Evolutionary conservation across 2,329 filamentous ascomycete genomes (phyloP), one percentile per base, ranked within the genome.

Genomic region (Diaporthe capsici): DNA sequence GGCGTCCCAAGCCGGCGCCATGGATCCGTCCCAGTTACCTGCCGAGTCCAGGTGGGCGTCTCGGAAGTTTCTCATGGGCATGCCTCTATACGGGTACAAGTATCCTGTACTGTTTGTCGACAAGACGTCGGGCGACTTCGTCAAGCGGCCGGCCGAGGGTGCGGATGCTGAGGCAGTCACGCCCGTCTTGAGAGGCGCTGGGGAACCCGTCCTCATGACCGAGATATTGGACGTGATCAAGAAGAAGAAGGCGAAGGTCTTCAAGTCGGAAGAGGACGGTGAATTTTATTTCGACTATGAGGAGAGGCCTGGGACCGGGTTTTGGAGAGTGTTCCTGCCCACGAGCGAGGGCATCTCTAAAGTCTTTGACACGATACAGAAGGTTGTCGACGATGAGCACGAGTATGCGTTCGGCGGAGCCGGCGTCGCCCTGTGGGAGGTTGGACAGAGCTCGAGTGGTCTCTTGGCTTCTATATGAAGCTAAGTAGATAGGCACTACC

Each of bases 81-180:
- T 76, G 12, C 78, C 78, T 2, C 73, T 79, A 1, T 79, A 79
- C 34, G 78, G 78, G n/a, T 79, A 79, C 71, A 79, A 61, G 20
- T 79, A 79, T 37, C 78, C 78, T 2, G 72, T 79, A 15, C 7
- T 76, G 5, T 76, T 68, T 12, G 72, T 67, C 13, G 68, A 76
- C 70, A 72, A 53, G 61, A 37, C 6, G 28, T 63, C 60, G 55
- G 75, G 73, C 20, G 31, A 72, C 31, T 34, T 76, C 39, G 65
- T 72, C n/a, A 55, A 75, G 28, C 75, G 25, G 70, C 47, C 17
- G 17, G 44, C 39, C 15, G 34, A 39, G 44, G 13, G 12, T 8
- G 51, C 25, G 17, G 68, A 31, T 57, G 58, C 49, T 28, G 71
- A 60, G n/a, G 37, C 34, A 31, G 47, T 73, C n/a, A 44, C 39